phyloP scores from a whole-genome alignment of 306 rosid genomes.

The Acacia crassicarpa region DNA sequence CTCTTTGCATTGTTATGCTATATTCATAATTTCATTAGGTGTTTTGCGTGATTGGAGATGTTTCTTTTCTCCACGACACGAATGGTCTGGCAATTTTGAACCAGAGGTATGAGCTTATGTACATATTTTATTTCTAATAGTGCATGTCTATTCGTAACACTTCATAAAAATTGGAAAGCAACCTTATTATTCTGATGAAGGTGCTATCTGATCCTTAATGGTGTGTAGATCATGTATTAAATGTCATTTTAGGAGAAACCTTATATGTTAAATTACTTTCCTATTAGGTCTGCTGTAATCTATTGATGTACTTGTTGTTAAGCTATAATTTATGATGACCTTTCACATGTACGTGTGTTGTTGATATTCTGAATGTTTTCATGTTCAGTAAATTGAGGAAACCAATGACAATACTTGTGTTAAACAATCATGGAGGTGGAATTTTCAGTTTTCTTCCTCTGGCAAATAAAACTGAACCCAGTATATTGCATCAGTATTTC shows the following conservation, averaged over 20 bases:
- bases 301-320: slow-evolving; percentile 10
- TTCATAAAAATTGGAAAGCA: background rate
- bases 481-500: slow-evolving; percentile 65
- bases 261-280: background rate
- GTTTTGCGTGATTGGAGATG: slow-evolving; percentile 83
- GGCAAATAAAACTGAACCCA: slow-evolving; percentile 63
- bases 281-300: background rate
- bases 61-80: slow-evolving; percentile 90
- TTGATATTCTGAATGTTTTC: slow-evolving; percentile 28
- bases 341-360: background rate
- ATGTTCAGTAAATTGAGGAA: slow-evolving; percentile 71
- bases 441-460: slow-evolving; percentile 89
- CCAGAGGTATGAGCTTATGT: slow-evolving; percentile 61
- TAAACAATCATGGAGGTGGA: slow-evolving; percentile 94
- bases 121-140: slow-evolving; percentile 19
- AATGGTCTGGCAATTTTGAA: slow-evolving; percentile 83
- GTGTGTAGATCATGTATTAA: background rate
- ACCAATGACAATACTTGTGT: slow-evolving; percentile 81
- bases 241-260: slow-evolving; percentile 7
- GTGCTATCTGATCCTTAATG: background rate
- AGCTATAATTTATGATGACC: background rate
- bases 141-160: background rate
- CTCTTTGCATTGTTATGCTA: slow-evolving; percentile 23
- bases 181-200: background rate
- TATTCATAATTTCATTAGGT: slow-evolving; percentile 56